Percentiles rank a stretch among this genome's conserved stretches.
phyloP scores from a whole-genome alignment of 1,284 basidiomycete species.

The Serendipita sp. region DNA sequence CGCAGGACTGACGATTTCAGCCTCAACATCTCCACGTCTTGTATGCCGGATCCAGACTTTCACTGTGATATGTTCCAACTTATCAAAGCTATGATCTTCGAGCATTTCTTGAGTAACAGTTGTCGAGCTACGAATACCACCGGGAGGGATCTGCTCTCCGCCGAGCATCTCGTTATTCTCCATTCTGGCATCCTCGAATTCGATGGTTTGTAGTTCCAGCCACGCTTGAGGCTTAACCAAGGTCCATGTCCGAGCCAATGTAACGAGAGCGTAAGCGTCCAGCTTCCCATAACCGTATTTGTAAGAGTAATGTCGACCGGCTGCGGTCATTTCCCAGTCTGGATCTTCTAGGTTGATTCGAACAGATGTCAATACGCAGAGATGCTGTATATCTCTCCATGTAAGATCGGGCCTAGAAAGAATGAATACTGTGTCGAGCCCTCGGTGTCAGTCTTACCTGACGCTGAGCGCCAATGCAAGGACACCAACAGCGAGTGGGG shows the following conservation, averaged over 20 bases:
- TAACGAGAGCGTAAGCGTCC: slow-evolving; percentile 74
- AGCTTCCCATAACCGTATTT: slow-evolving; percentile 93
- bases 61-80: slow-evolving; percentile 85
- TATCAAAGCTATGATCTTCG: slow-evolving; percentile 65
- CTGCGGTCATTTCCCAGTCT: slow-evolving; percentile 83
- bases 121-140: slow-evolving; percentile 56
- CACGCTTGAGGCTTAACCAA: slow-evolving; percentile 92
- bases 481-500: slow-evolving; percentile 87
- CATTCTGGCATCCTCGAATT: slow-evolving; percentile 50
- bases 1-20: slow-evolving; percentile 74
- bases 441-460: slow-evolving; percentile 35
- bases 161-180: slow-evolving; percentile 39
- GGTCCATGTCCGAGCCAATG: slow-evolving; percentile 68
- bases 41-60: slow-evolving; percentile 86
- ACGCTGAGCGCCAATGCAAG: slow-evolving; percentile 77
- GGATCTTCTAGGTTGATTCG: slow-evolving; percentile 81
- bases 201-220: slow-evolving; percentile 62
- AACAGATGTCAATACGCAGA: slow-evolving; percentile 69
- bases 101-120: slow-evolving; percentile 63
- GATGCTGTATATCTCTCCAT: slow-evolving; percentile 94
- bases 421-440: slow-evolving; percentile 9
- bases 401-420: slow-evolving; percentile 68
- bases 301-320: slow-evolving; percentile 79
- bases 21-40: slow-evolving; percentile 83
- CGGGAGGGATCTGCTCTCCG: slow-evolving; percentile 49